Evolutionary conservation across 192 early-diverging fungal genomes (phyloP).

Genomic region (Cetraspora pellucida): DNA sequence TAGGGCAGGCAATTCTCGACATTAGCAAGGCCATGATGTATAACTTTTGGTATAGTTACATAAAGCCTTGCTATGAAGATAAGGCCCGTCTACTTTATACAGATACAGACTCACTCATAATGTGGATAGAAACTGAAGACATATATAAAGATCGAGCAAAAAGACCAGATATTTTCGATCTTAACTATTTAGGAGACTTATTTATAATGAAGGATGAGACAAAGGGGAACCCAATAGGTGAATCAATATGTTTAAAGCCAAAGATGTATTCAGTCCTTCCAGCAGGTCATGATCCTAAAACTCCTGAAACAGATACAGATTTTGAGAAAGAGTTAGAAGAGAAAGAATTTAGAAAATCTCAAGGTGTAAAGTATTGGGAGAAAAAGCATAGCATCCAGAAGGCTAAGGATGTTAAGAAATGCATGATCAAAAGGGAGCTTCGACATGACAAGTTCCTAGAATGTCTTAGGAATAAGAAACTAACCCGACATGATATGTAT

Average conservation of each 20-base stretch:
- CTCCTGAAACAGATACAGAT: constrained; percentile 21
- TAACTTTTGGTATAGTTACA: constrained; percentile 29
- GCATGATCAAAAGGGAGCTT: constrained; percentile 25
- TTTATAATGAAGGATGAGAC: constrained; percentile 26
- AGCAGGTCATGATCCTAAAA: constrained; percentile 21
- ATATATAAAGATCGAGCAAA: constrained; percentile 26
- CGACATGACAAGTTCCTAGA: constrained; percentile 24
- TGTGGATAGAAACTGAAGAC: constrained; percentile 28
- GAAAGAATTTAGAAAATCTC: constrained; percentile 24
- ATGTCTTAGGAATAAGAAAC: constrained; percentile 19
- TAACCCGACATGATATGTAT: constrained; percentile 30
- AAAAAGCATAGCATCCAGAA: constrained; percentile 29
- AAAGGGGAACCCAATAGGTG: neutral
- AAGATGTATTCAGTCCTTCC: constrained; percentile 32
- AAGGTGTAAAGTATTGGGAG: constrained; percentile 9
- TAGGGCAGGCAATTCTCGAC: constrained; percentile 27
- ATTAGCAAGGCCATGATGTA: constrained; percentile 27
- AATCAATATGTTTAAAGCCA: constrained; percentile 27
- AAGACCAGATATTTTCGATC: constrained; percentile 26
- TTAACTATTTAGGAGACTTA: constrained; percentile 19
- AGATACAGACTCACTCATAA: constrained; percentile 26
- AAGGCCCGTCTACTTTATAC: constrained; percentile 33
- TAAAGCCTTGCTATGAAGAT: constrained; percentile 27
- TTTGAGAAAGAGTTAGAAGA: constrained; percentile 31
- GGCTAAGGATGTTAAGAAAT: constrained; percentile 31